phyloP scores from a whole-genome alignment of 768 basidiomycete genomes.

The Tremella mesenterica region DNA sequence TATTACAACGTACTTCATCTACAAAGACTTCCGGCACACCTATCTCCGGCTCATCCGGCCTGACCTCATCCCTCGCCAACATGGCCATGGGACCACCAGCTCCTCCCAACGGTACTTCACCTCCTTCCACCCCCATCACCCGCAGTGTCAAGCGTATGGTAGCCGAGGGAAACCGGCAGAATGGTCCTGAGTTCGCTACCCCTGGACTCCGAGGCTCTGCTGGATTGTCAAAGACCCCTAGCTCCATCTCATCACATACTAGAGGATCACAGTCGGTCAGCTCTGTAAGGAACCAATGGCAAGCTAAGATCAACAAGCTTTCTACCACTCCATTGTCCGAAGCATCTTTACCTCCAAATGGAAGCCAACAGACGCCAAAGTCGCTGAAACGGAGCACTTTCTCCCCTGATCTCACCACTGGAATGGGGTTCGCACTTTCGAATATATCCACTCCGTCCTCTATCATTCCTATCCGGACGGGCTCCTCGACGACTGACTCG shows the following conservation, averaged over 20 bases:
- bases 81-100: constrained; percentile 4
- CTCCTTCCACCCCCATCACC: constrained; percentile 30
- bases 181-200: not conserved
- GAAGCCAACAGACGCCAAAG: constrained; percentile 6
- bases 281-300: constrained; percentile 32
- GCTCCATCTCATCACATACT: not conserved
- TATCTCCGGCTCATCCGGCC: constrained; percentile 5
- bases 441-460: constrained; percentile 1
- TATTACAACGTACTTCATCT: constrained; percentile 23
- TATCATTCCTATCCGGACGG: constrained; percentile 15
- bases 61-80: constrained; percentile 12
- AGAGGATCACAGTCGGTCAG: constrained; percentile 19
- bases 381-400: constrained; percentile 6
- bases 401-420: constrained; percentile 9
- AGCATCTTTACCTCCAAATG: not conserved
- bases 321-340: not conserved
- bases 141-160: constrained; percentile 26
- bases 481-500: constrained; percentile 9
- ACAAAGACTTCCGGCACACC: constrained; percentile 4
- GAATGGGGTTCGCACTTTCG: not conserved
- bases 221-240: not conserved
- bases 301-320: constrained; percentile 25
- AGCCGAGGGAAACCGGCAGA: constrained; percentile 8
- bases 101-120: constrained; percentile 9
- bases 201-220: not conserved